Evolutionary conservation across 75 land plant species (phyloP), one percentile per base, ranked within the genome.

Genomic region (Adiantum capillusveneris): DNA sequence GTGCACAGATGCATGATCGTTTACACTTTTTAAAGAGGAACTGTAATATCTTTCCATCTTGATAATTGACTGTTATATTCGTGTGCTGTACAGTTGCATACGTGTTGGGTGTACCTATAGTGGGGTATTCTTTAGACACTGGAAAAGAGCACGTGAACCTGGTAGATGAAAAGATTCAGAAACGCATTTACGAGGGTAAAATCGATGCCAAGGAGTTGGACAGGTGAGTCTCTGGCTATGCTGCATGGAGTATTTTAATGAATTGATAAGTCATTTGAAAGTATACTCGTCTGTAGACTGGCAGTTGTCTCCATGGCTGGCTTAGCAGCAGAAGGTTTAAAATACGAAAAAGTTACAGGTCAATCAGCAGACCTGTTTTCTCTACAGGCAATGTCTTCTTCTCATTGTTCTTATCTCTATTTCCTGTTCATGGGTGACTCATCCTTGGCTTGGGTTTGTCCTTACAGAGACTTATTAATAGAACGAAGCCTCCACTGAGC

Each of bases 251-350:
- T n/a, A n/a, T n/a, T n/a, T n/a, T n/a, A n/a, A n/a, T n/a, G n/a
- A n/a, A n/a, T n/a, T n/a, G n/a, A n/a, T n/a, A n/a, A n/a, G n/a
- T n/a, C n/a, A n/a, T n/a, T n/a, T n/a, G n/a, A 37, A 24, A 44
- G 36, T 29, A 37, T 44, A 29, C 7, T 17, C 44, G 2, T 1
- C 65, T 36, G 43, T 73, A 87, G 92, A 67, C 64, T 92, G 64
- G 94, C 97, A 16, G 94, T 92, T n/a, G 94, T 92, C 44, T 74
- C 97, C 34, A 88, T 92, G 97, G 97, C 97, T 45, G 96, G 96
- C 52, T 77, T 90, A 11, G 89, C 97, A 2, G 88, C 97, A 43
- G 97, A 92, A 68, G 97, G 94, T 36, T 65, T 92, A 53, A 68
- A 75, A 62, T 92, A 78, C 59, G 94, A 88, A 37, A 92, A 88